A percentile compares a stretch with the other conserved stretches of the same genome.
phyloP scores from a whole-genome alignment of 2,329 filamentous ascomycete species.

The Leptographium lundbergii region DNA sequence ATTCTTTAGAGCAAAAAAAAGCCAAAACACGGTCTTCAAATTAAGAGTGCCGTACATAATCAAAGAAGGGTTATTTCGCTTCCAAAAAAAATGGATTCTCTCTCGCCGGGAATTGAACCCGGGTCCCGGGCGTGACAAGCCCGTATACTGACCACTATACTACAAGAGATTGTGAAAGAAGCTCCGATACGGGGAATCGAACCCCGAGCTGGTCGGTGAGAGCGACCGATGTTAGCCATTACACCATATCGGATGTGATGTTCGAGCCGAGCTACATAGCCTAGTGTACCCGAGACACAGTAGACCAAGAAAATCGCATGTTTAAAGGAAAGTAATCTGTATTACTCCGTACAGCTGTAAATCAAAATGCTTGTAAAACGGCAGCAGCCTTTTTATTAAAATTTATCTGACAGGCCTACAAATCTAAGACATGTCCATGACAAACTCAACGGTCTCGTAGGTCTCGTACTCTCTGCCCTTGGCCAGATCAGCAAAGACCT shows the following conservation, averaged over 20 bases:
- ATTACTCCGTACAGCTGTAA: too few species aligned
- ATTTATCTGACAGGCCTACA: background rate
- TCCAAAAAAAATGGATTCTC: background rate
- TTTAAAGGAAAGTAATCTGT: too few species aligned
- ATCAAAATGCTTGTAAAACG: too few species aligned
- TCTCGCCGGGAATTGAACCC: background rate
- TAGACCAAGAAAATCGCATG: too few species aligned
- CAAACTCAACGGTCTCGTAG: background rate
- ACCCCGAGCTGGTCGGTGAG: background rate
- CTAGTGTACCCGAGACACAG: too few species aligned
- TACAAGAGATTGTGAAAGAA: background rate
- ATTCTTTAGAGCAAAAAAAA: too few species aligned
- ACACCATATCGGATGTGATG: background rate
- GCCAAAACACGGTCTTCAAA: too few species aligned
- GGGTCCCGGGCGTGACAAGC: background rate
- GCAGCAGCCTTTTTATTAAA: too few species aligned
- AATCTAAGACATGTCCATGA: constrained; percentile 2
- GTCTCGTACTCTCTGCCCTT: background rate
- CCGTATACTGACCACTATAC: background rate
- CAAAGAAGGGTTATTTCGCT: too few species aligned
- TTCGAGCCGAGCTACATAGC: too few species aligned
- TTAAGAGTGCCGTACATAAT: too few species aligned
- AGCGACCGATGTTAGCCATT: background rate
- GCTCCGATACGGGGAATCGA: constrained; percentile 1
- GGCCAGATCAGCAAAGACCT: background rate